Base-by-base conservation (phyloP, 2,329 filamentous ascomycete species). In the Aureobasidium subglaciale region DNA sequence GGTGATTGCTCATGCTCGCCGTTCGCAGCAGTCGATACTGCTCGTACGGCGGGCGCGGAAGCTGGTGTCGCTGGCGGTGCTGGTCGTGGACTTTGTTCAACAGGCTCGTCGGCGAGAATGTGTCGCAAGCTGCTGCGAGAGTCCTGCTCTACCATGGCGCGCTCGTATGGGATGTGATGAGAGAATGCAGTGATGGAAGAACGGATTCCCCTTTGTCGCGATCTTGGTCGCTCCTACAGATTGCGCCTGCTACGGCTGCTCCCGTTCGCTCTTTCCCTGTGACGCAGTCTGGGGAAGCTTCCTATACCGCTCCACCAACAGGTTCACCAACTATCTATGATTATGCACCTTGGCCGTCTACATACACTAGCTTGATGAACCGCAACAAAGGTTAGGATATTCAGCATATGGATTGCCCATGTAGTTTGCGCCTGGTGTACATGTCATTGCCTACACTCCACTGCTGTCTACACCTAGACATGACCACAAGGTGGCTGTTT, bases 61-160 rank as follows among this genome's bases (percentile, higher is more conserved):
- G 57, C 55, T 32, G 59, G 40, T 4, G 57, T 56, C 27, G 61
- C 37, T 10, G 59, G 55, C 18, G 60, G 49, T 32, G 56, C 60
- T n/a, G 56, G 32, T 35, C 16, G 37, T 13, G 58, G 52, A 2
- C 55, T 40, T 15, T 59, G 56, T 20, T 55, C 49, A 9, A 43
- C 59, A 18, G 64, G 61, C 27, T 64, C 62, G 30, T 61, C 60
- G n/a, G 61, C 60, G 16, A 66, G 60, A 37, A 67, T 64, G 56
- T 65, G 62, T 46, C 60, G 58, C 22, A 65, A 55, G 37, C 58
- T 59, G 45, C 55, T 57, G 18, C 58, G 55, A 15, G 50, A 57
- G 20, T 57, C 58, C 32, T 40, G 48, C 40, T 59, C 58, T 15
- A 56, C 58, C 58, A 59, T 59, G 37, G 22, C 27, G 35, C 25